A percentile compares a stretch with the other conserved stretches of the same genome.
Evolutionary conservation across 2,329 filamentous ascomycete species (phyloP).

Genomic region (Pseudogymnoascus sp.): DNA sequence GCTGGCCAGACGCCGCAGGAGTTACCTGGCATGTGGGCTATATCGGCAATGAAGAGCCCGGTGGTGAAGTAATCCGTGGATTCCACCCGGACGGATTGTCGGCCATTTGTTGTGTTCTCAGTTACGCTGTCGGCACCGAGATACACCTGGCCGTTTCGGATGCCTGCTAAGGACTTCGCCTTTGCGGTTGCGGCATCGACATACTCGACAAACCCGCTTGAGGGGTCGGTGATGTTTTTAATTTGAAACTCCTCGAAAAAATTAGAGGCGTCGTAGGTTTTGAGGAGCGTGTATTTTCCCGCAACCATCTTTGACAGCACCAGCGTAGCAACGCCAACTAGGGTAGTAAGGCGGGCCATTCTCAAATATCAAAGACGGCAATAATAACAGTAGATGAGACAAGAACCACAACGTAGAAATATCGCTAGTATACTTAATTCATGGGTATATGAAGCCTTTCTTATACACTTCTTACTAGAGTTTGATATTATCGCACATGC

Average conservation of each 20-base stretch:
- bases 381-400: neutral
- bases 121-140: conserved; percentile 42
- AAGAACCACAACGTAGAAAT: neutral
- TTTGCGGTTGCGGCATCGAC: conserved; percentile 22
- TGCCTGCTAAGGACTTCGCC: neutral
- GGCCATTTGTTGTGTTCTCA: conserved; percentile 33
- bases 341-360: neutral
- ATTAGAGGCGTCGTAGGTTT: conserved; percentile 10
- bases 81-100: conserved; percentile 45
- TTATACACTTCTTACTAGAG: neutral
- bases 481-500: neutral
- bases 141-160: neutral
- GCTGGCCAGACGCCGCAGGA: conserved; percentile 47
- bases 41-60: conserved; percentile 51
- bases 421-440: neutral
- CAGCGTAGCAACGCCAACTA: neutral
- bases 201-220: conserved; percentile 40
- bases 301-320: neutral
- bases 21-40: conserved; percentile 51
- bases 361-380: neutral
- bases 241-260: conserved; percentile 42
- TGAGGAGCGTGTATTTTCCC: neutral
- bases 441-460: neutral
- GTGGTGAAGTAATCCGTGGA: conserved; percentile 47
- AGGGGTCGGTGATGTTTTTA: conserved; percentile 37